Conservation (phyloP, 2,329 filamentous ascomycete genomes). For the Hypoxylon sp. region DNA sequence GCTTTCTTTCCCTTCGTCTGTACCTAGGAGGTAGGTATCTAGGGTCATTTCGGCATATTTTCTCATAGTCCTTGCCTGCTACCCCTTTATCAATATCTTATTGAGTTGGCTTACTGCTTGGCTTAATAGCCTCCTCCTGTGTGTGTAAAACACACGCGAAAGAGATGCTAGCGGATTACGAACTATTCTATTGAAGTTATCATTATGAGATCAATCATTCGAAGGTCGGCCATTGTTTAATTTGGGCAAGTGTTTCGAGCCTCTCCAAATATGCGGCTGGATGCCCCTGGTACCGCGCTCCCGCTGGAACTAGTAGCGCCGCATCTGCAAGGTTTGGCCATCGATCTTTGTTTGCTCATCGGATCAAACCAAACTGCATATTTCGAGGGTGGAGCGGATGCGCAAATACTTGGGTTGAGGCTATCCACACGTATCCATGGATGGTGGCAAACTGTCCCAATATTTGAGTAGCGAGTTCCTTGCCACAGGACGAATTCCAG, state of each 20-base stretch:
- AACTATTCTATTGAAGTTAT: background rate
- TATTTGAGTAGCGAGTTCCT: background rate
- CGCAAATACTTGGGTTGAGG: slow-evolving; percentile 1
- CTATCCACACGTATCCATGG: background rate
- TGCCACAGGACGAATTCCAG: background rate
- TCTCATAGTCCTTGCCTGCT: background rate
- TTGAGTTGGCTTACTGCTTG: background rate
- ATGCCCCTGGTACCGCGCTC: background rate
- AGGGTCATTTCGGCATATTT: background rate
- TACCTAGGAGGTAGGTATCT: background rate
- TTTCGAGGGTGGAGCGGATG: background rate
- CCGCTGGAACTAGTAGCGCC: background rate
- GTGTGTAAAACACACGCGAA: background rate
- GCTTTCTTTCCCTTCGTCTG: background rate
- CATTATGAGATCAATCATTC: background rate
- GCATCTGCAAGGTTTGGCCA: slow-evolving; percentile 1
- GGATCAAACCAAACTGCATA: background rate
- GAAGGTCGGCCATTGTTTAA: background rate
- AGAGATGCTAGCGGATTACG: background rate
- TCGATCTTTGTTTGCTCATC: background rate
- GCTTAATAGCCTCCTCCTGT: background rate
- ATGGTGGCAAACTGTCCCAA: background rate
- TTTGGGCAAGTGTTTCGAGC: background rate
- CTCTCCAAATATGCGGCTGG: background rate
- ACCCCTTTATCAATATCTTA: background rate